Conservation (phyloP, 2,329 filamentous ascomycete species). For the Phaeosphaeriaceae sp. region DNA sequence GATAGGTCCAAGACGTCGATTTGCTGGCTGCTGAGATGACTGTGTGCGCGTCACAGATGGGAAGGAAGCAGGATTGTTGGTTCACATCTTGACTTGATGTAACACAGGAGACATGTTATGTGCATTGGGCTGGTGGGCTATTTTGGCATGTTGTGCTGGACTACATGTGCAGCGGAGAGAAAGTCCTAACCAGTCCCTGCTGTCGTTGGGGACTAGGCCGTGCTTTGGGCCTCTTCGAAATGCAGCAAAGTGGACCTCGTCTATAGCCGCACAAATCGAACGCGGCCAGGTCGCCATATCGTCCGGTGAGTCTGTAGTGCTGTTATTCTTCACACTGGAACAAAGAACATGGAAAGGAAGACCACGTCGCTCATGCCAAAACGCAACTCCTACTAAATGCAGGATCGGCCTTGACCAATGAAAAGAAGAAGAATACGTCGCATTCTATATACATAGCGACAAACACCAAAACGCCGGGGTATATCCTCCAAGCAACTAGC, state of each 20-base stretch:
- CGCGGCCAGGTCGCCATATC: not conserved
- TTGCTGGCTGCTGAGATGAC: not conserved
- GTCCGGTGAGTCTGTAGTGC: not conserved
- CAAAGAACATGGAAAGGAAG: too few species aligned
- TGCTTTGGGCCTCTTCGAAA: not conserved
- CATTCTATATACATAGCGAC: not conserved
- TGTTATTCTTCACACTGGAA: too few species aligned
- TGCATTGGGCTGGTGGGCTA: not conserved
- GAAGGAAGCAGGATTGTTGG: not conserved
- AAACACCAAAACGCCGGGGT: not conserved
- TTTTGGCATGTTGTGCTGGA: not conserved
- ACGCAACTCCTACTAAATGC: too few species aligned
- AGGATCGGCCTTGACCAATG: too few species aligned
- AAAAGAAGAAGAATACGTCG: not conserved
- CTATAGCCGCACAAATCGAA: not conserved
- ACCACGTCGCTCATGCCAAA: too few species aligned
- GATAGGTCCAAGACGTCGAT: not conserved
- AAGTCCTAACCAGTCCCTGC: not conserved
- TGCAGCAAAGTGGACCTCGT: not conserved
- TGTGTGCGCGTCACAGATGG: not conserved
- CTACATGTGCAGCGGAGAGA: not conserved
- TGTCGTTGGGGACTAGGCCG: not conserved
- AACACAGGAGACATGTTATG: not conserved
- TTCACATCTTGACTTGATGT: not conserved
- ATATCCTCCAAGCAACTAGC: slow-evolving; percentile 12